Base-by-base conservation (phyloP, 805 yeast species). In the Pichia californica region DNA sequence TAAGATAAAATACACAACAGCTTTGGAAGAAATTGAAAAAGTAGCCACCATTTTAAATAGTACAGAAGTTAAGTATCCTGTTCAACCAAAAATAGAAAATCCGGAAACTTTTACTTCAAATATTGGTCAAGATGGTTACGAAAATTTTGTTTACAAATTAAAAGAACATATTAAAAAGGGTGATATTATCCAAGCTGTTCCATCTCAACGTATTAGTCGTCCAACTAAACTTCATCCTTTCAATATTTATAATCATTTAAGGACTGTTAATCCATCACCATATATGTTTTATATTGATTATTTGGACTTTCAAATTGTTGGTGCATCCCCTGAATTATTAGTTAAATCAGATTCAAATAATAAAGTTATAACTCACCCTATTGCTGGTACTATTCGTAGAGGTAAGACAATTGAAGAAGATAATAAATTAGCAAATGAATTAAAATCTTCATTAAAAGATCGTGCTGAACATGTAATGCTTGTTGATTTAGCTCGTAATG, bases 401-500 rank as follows among this genome's bases (percentile, higher is more conserved):
- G 99, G 99, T 39, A 75, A 77, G 54, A 88, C 98, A 9, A 69
- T 81, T 20, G 95, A 88, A 55, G 98, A 93, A 63, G 99, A 93
- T 57, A 96, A 89, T 59, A 67, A 66, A 48, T 72, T 88, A 41
- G 97, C 98, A 2, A 70, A 71, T 14, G 76, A 78, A 44, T 74
- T 93, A 52, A 72, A 85, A 55, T 66, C 81, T 9, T 84, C 95
- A 14, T 67, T 81, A 51, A 93, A 93, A 59, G 99, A 93, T 64
- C 77, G 97, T 38, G 96, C 99, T 1, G 99, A 93, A 66, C 99
- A 93, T 64, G 93, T 93, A 44, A 93, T 93, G 99, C 77, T 93
- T 64, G 99, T 93, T 16, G 99, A 93, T 64, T 74, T 93, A 58
- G 99, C 99, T 4, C 76, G 99, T 61, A 93, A 93, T 58, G 99